phyloP scores from a whole-genome alignment of 129 eudicot genomes.

The Mikania micrantha region DNA sequence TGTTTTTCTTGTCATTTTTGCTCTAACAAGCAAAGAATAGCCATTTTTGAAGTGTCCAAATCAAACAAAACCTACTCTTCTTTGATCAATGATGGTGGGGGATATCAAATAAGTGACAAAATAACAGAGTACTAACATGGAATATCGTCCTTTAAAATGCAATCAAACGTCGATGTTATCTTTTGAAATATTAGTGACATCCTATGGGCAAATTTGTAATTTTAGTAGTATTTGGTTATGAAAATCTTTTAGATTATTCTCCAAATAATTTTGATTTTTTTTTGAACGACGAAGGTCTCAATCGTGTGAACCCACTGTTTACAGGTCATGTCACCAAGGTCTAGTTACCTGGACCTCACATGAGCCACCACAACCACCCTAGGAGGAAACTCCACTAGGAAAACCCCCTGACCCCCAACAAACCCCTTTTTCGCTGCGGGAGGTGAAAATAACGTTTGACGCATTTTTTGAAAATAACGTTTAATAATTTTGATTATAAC shows the following conservation, averaged over 20 bases:
- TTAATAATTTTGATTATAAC: too few species aligned
- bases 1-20: conserved; percentile 14
- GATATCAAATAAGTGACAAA: conserved; percentile 15
- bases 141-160: conserved; percentile 19
- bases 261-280: too few species aligned
- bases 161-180: neutral
- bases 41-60: conserved; percentile 20
- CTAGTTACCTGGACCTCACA: too few species aligned
- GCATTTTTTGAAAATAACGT: too few species aligned
- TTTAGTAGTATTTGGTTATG: neutral
- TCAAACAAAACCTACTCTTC: conserved; percentile 14
- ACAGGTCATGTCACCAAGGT: too few species aligned
- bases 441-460: too few species aligned
- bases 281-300: too few species aligned
- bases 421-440: too few species aligned
- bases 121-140: conserved; percentile 15
- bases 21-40: conserved; percentile 8
- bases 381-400: too few species aligned
- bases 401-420: too few species aligned
- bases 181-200: neutral
- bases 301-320: too few species aligned
- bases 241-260: neutral
- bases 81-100: conserved; percentile 1
- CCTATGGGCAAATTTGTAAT: neutral
- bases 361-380: too few species aligned